A percentile compares a stretch with the other conserved stretches of the same genome.
phyloP scores from a whole-genome alignment of 192 early-diverging fungal species.

The Thoreauomyces humboldtii region DNA sequence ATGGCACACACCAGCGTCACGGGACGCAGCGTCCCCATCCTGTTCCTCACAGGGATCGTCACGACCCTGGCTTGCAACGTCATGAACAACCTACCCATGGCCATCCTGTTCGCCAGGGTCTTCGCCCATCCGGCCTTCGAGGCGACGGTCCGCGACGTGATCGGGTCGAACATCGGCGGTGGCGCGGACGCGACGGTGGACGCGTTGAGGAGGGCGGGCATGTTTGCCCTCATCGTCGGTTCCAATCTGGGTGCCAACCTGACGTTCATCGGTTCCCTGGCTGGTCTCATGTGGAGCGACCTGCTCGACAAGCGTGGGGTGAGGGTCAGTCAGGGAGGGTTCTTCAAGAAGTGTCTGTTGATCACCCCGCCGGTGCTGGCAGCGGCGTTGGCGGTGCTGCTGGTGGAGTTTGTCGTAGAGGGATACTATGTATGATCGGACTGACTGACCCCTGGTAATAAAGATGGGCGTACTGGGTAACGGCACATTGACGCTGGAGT shows the following conservation, averaged over 20 bases:
- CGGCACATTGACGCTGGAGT: too few species aligned
- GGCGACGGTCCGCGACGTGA: constrained; percentile 19
- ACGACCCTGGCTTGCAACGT: constrained; percentile 69
- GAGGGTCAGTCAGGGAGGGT: constrained; percentile 45
- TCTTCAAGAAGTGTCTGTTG: constrained; percentile 58
- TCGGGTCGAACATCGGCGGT: not conserved
- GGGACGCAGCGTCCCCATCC: constrained; percentile 59
- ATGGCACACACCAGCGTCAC: constrained; percentile 59
- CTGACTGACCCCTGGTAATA: too few species aligned
- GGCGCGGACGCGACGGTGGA: constrained; percentile 1
- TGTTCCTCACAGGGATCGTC: constrained; percentile 61
- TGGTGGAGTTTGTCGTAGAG: constrained; percentile 47
- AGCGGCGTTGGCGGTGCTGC: constrained; percentile 43
- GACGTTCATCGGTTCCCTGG: constrained; percentile 69
- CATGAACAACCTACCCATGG: constrained; percentile 85
- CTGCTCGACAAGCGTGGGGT: constrained; percentile 24
- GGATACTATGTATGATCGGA: constrained; percentile 22
- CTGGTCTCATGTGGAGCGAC: constrained; percentile 62
- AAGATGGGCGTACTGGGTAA: too few species aligned
- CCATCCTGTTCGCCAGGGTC: constrained; percentile 74
- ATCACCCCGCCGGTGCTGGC: constrained; percentile 57
- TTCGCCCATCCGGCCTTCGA: constrained; percentile 65
- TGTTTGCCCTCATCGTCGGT: constrained; percentile 74
- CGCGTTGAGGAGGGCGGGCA: constrained; percentile 47
- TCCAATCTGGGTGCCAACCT: constrained; percentile 83